These are phyloP conservation scores for Wickerhamiella dianesei DNA, from an alignment of 805 yeast genomes.

Conservation along the genomic window DNA sequence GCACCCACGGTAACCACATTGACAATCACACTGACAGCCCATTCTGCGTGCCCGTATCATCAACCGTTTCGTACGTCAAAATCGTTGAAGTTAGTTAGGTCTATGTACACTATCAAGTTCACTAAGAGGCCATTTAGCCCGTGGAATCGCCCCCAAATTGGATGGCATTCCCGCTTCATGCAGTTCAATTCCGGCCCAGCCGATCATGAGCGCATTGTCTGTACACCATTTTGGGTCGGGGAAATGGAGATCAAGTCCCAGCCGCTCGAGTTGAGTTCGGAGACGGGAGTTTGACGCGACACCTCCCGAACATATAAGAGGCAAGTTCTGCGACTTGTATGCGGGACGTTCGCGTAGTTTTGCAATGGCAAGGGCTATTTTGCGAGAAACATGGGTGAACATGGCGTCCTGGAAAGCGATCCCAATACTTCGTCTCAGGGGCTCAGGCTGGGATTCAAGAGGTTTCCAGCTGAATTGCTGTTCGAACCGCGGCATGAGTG, in stretches of 20 bases:
- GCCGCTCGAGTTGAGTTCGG: constrained; percentile 17
- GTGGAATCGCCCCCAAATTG: constrained; percentile 44
- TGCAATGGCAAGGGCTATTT: constrained; percentile 40
- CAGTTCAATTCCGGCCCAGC: constrained; percentile 90
- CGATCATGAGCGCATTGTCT: constrained; percentile 94
- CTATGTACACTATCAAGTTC: constrained; percentile 25
- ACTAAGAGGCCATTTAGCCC: constrained; percentile 70
- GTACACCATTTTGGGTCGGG: constrained; percentile 70
- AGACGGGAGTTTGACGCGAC: constrained; percentile 59
- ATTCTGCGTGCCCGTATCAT: no score
- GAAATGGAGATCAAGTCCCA: constrained; percentile 36
- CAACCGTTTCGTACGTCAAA: neutral
- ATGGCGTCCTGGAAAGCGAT: constrained; percentile 42
- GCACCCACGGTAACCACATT: neutral
- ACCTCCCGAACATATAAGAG: constrained; percentile 74
- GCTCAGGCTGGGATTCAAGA: constrained; percentile 11
- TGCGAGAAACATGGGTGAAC: constrained; percentile 58
- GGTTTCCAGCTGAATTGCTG: constrained; percentile 8
- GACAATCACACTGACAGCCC: neutral
- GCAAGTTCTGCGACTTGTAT: neutral
- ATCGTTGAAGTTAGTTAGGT: neutral
- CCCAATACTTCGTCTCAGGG: constrained; percentile 16
- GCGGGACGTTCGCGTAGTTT: constrained; percentile 20
- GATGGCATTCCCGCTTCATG: constrained; percentile 44
- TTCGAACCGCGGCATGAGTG: constrained; percentile 33